Conservation (phyloP, 2,329 filamentous ascomycete genomes). For the Fusarium tjaetaba region DNA sequence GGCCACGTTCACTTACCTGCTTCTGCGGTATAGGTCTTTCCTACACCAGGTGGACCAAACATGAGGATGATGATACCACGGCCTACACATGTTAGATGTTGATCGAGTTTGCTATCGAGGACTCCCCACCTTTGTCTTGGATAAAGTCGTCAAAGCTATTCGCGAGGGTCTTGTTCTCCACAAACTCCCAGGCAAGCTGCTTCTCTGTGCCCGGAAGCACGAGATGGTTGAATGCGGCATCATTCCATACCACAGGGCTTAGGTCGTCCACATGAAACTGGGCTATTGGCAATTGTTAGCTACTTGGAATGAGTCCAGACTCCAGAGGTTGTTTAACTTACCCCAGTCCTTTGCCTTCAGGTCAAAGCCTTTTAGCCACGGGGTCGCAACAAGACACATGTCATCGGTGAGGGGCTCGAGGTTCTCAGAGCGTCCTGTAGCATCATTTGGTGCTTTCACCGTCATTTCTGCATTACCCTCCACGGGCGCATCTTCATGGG, state of each 20-base stretch:
- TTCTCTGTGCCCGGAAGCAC: slow-evolving; percentile 51
- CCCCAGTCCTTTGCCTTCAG: slow-evolving; percentile 47
- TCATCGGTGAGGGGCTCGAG: slow-evolving; percentile 47
- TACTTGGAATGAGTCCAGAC: background rate
- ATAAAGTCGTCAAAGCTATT: slow-evolving; percentile 50
- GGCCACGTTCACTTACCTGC: no score
- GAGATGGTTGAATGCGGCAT: slow-evolving; percentile 50
- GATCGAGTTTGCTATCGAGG: accelerated
- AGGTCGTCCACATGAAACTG: background rate
- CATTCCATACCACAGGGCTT: slow-evolving; percentile 45
- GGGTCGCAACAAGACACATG: slow-evolving; percentile 48
- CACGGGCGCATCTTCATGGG: background rate
- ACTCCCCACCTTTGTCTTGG: slow-evolving; percentile 43
- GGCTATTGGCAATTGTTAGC: background rate
- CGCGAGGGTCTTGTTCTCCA: slow-evolving; percentile 48
- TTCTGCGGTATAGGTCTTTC: slow-evolving; percentile 58
- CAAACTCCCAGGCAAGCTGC: slow-evolving; percentile 51
- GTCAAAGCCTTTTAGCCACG: slow-evolving; percentile 52
- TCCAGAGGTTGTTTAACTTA: background rate
- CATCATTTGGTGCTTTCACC: background rate
- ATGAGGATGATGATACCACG: slow-evolving; percentile 58
- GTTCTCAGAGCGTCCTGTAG: slow-evolving; percentile 33
- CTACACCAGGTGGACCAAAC: slow-evolving; percentile 56
- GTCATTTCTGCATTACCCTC: slow-evolving; percentile 9
- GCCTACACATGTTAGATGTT: background rate